Evolutionary conservation across 2,329 filamentous ascomycete genomes (phyloP), one percentile per base, ranked within the genome.

Genomic region (Claviceps monticola): DNA sequence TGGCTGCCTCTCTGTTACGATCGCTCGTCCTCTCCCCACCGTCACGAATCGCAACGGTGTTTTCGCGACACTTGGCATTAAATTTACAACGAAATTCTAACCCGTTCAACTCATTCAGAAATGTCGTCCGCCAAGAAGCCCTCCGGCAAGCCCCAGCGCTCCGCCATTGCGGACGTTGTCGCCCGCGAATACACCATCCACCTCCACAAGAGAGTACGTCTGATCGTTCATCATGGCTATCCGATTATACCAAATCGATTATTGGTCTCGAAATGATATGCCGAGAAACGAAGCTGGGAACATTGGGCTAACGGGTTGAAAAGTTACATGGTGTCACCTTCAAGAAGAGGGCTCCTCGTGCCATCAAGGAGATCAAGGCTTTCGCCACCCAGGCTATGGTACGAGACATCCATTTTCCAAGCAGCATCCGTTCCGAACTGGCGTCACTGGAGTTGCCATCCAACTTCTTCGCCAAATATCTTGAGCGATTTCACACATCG

Each of bases 161-260:
- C 88, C 75, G 94, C 94, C 79, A 95, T 98, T 75, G 84, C 88
- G 75, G 91, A 98, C 77, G 94, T 98, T 71, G 91, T 98, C 74
- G 85, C 93, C 68, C 88, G 93, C 82, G 94, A 98, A 82, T 98
- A 98, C 84, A 98, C 93, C 75, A 97, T 98, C 79, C 91, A 98
- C 83, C 79, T 98, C 67, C 93, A 98, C 88, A 97, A 95, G 87
- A 86, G 91, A 61, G 67, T 70, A 69, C 54, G 67, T 69, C 47
- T 21, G 52, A 53, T 56, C 59, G 41, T 23, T 9, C 46, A 42
- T 13, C 17, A 44, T 44, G n/a, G 16, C 17, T 13, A 48, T 17
- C 14, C 21, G 34, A 44, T 42, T 44, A 19, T 21, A 59, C 39
- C 45, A 19, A 36, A 13, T 29, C 53, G 44, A 44, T 38, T 0